Evolutionary conservation across 805 yeast species (phyloP), one percentile per base, ranked within the genome.

Genomic region (Candida argentea): DNA sequence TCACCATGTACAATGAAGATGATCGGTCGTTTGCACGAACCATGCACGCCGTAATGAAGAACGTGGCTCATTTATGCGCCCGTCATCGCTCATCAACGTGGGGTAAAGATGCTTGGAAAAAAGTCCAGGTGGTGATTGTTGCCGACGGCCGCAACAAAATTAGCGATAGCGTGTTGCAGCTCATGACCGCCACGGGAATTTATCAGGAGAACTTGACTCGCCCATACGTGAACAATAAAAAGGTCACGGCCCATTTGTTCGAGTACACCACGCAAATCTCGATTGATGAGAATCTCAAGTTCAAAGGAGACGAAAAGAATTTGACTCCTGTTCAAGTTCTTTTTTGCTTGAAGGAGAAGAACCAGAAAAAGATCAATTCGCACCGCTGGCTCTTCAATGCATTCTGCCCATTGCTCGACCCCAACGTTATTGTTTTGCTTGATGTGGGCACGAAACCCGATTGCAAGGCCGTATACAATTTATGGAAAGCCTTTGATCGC

Each of bases 381-480:
- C 99, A 91, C 52, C 75, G 97, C 53, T 91, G 99, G 99, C 61
- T 93, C 31, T 86, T 91, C 55, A 87, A 91, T 47, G 96, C 94
- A 1, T 73, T 91, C 37, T 86, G 96, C 52, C 96, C 96, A 2
- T 69, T 78, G 12, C 60, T 93, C 38, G 83, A 87, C 43, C 98
- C 99, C 9, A 87, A 85, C 42, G 94, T 89, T 10, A 76, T 89
- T 31, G 73, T 85, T 5, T 57, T 91, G 35, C 67, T 91, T 27
- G 99, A 91, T 63, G 98, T 91, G n/a, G 99, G 99, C 37, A 91
- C 99, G 0, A 75, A 79, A 44, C 94, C 97, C n/a, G 86, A 85
- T 38, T 70, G 72, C 26, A 76, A 80, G 29, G 89, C 97, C 0
- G 64, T 89, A 15, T 93, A 91, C 47, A 91, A 89, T 42, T 62